Evolutionary conservation across 768 basidiomycete species (phyloP), one percentile per base, ranked within the genome.

Genomic region (Leccinum broughii): DNA sequence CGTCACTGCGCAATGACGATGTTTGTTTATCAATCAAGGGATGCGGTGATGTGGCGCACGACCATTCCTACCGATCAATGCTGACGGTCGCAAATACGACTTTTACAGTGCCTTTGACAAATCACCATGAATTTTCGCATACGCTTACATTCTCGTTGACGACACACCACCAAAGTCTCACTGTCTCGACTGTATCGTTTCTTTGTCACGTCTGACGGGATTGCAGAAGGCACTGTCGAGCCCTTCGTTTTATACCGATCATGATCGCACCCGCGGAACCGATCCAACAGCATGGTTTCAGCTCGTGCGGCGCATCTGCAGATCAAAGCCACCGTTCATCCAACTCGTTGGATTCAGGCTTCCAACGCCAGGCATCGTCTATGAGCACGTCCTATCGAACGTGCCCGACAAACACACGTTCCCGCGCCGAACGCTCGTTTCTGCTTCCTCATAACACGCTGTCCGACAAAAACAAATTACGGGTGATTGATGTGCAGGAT

Each of bases 1-100:
- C 61, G 66, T 68, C 62, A 70, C 20, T 37, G n/a, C 24, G 37
- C 13, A 34, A 26, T 48, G 59, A 51, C 58, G 56, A 35, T 57
- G 58, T 57, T 62, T 56, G 51, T n/a, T n/a, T 48, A 32, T 55
- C 49, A 34, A 50, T 64, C 68, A 62, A 30, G 24, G n/a, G 53
- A 55, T 56, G 57, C 50, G 48, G 65, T 60, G 59, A 66, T 61
- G 68, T 68, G 68, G 68, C 66, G 61, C 57, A 57, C 30, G 49
- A 50, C 37, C 53, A 54, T 50, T 48, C 30, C 26, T 48, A 58
- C 32, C 10, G 35, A 56, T 59, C 55, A 51, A 54, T 55, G 24
- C 15, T 58, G 55, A 60, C 57, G n/a, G 13, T 6, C 28, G 35
- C 35, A 28, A 28, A 41, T 22, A 11, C 30, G 6, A 17, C 46